Evolutionary conservation across 176 grass and related monocot species (phyloP).

Genomic region (Zea luxurians): DNA sequence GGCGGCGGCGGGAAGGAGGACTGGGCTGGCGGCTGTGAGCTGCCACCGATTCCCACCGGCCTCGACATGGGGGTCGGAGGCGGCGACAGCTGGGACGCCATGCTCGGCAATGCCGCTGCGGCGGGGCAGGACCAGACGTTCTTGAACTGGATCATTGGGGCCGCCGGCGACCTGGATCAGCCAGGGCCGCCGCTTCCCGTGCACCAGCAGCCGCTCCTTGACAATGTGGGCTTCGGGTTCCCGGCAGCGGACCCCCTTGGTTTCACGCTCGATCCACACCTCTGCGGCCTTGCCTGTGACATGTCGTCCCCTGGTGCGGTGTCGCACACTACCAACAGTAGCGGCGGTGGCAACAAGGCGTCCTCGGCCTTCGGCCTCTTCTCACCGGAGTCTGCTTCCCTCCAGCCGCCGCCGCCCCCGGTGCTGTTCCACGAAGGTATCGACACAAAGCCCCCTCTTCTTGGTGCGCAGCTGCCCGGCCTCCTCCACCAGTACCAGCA

Average conservation of each 20-base stretch:
- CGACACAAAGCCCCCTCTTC: slow-evolving; percentile 50
- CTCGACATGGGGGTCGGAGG: slow-evolving; percentile 52
- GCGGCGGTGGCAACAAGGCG: slow-evolving; percentile 28
- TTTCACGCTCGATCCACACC: slow-evolving; percentile 51
- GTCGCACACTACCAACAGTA: slow-evolving; percentile 36
- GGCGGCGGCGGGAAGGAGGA: slow-evolving; percentile 34
- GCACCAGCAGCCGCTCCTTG: slow-evolving; percentile 47
- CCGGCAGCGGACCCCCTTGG: slow-evolving; percentile 46
- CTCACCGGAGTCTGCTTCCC: slow-evolving; percentile 37
- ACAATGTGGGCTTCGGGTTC: slow-evolving; percentile 64
- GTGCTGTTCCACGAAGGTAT: slow-evolving; percentile 56
- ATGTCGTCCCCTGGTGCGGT: slow-evolving; percentile 40
- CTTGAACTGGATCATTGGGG: slow-evolving; percentile 89
- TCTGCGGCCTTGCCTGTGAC: slow-evolving; percentile 39
- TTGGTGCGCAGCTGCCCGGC: slow-evolving; percentile 36
- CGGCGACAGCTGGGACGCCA: slow-evolving; percentile 66
- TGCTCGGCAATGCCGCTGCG: slow-evolving; percentile 49
- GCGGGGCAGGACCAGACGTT: slow-evolving; percentile 78
- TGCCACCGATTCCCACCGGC: slow-evolving; percentile 60
- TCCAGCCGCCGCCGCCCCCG: slow-evolving; percentile 41
- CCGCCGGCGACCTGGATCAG: slow-evolving; percentile 55
- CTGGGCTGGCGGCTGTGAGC: slow-evolving; percentile 52
- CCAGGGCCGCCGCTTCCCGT: slow-evolving; percentile 29
- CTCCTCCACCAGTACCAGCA: slow-evolving; percentile 57
- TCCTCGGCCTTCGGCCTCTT: slow-evolving; percentile 42